Evolutionary conservation across 306 rosid species (phyloP), one percentile per base, ranked within the genome.

Genomic region (Macrotyloma uniflorum): DNA sequence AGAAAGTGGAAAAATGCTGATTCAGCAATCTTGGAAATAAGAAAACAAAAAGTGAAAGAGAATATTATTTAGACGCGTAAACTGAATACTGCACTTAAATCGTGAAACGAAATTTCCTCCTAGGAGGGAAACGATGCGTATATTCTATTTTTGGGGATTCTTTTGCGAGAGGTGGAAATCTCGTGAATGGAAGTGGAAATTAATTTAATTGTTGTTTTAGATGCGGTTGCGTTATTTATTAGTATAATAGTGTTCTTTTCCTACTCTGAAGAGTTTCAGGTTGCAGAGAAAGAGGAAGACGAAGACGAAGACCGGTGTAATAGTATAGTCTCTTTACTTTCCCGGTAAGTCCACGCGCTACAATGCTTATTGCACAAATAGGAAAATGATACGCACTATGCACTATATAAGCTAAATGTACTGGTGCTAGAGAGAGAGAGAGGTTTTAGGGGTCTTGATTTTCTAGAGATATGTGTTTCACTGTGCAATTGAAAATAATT

Each of bases 401-500:
- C 33, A 7, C 3, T 75, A 13, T 12, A 12, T 59, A 64, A 35
- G 58, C 59, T 12, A 23, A 50, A 16, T 36, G 3, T 51, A 30
- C 11, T 32, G 13, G 1, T 46, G 61, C 8, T 5, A 9, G 26
- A 23, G 10, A 45, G 14, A 62, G 22, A 45, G 45, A 62, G 22
- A 5, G 24, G 2, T 45, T 18, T 13, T 46, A n/a, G 46, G 14
- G 62, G 6, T 40, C 16, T 18, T n/a, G 12, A 46, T 45, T 75
- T 61, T 61, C 33, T 18, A 36, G 24, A 15, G 35, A 43, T 20
- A 43, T 3, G 35, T 32, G n/a, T 32, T 75, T 46, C 5, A 35
- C 81, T 66, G 65, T 24, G 47, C 46, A 54, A 42, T 3, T 54
- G 69, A 67, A 67, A 66, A n/a, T 18, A n/a, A 67, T 38, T 77